Percentiles rank a stretch among this genome's conserved stretches.
Evolutionary conservation across 78 protist species (phyloP).

Genomic region (Cyanophora paradoxa): DNA sequence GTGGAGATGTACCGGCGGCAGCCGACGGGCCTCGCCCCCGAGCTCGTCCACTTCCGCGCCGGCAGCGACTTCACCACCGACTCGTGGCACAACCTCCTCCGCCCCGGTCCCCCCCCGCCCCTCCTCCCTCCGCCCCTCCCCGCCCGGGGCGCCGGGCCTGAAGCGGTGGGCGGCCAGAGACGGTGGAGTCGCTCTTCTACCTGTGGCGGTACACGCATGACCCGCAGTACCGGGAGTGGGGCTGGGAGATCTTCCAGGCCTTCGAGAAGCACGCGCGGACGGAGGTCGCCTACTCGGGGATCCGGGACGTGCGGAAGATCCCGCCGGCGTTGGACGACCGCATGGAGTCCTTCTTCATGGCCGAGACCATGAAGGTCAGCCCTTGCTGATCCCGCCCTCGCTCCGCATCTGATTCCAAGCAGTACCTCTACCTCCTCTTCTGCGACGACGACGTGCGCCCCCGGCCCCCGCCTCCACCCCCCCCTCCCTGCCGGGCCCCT

Average conservation of each 20-base stretch:
- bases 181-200: conserved; percentile 37
- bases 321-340: conserved; percentile 9
- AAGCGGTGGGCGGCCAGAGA: no score
- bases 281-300: conserved; percentile 16
- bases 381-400: no score
- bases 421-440: conserved; percentile 13
- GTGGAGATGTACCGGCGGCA: no score
- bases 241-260: conserved; percentile 26
- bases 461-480: no score
- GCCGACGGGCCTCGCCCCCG: no score
- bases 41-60: neutral
- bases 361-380: conserved; percentile 23
- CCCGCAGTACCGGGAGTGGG: conserved; percentile 46
- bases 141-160: no score
- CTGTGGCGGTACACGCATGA: conserved; percentile 51
- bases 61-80: neutral
- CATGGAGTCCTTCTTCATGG: conserved; percentile 28
- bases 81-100: conserved; percentile 10
- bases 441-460: no score
- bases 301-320: conserved; percentile 3
- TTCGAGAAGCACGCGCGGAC: no score
- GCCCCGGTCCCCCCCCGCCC: no score
- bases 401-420: no score
- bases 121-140: no score
- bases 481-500: neutral